Percentiles rank a stretch among this genome's conserved stretches.
Evolutionary conservation across 1,284 basidiomycete genomes (phyloP).

Genomic region (Kwoniella shivajii): DNA sequence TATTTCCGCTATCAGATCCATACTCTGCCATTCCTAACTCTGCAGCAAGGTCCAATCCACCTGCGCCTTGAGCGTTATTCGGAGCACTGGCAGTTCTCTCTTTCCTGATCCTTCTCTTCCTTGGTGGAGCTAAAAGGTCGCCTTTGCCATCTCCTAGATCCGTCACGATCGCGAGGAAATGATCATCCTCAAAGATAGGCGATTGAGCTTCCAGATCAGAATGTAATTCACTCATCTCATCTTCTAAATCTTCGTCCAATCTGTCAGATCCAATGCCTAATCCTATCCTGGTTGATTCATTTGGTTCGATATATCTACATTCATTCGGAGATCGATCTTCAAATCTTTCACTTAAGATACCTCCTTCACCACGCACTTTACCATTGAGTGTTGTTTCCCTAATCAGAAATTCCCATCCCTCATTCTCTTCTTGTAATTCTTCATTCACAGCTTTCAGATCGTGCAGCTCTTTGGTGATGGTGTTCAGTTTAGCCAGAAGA

Average conservation of each 20-base stretch:
- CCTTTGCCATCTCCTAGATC: slow-evolving; percentile 1
- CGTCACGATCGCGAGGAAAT: slow-evolving; percentile 45
- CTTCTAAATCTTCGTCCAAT: slow-evolving; percentile 43
- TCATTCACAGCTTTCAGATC: slow-evolving; percentile 40
- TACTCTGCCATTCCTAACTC: slow-evolving; percentile 80
- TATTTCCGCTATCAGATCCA: slow-evolving; percentile 39
- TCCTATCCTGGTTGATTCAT: slow-evolving; percentile 46
- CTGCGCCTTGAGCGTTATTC: slow-evolving; percentile 59
- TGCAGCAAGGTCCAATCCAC: slow-evolving; percentile 84
- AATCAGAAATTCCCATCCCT: slow-evolving; percentile 88
- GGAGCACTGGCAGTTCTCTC: background rate
- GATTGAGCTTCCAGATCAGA: slow-evolving; percentile 38
- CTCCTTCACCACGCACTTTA: slow-evolving; percentile 67
- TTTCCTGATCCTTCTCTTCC: slow-evolving; percentile 10
- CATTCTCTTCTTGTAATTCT: slow-evolving; percentile 74
- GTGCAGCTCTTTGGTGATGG: slow-evolving; percentile 38
- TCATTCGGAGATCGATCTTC: slow-evolving; percentile 44
- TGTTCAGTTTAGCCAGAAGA: slow-evolving; percentile 42
- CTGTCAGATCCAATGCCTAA: slow-evolving; percentile 45
- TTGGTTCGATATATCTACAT: background rate
- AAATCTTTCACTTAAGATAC: slow-evolving; percentile 1
- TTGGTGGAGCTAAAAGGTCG: slow-evolving; percentile 12
- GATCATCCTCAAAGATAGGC: slow-evolving; percentile 38
- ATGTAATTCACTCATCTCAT: slow-evolving; percentile 44
- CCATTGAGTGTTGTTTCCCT: slow-evolving; percentile 85